Evolutionary conservation across 139 green algal species (phyloP), one percentile per base, ranked within the genome.

Genomic region (Coccomyxa sp.): DNA sequence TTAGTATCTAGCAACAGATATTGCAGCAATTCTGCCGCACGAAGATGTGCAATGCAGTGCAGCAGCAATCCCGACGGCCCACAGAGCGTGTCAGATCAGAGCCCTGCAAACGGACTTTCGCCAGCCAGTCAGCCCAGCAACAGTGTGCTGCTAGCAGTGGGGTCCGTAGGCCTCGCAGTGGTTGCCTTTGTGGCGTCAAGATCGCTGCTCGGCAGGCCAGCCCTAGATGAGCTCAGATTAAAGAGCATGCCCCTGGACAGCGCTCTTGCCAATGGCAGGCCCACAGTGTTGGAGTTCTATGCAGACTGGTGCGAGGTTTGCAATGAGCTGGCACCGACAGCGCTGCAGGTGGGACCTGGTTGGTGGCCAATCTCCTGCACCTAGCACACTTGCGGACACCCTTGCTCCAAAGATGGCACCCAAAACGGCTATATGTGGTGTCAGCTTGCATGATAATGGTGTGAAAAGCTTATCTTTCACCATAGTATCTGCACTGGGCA

Each of bases 241-340:
- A 71, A 75, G 8, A 79, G 93, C 0, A 77, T 94, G 24, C 90
- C 93, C 0, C 79, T 97, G 0, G 92, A 97, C 55, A 75, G 81
- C 2, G 94, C 94, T 0, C 86, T 97, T 22, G 44, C 36, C 8
- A 98, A 97, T 75, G 90, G 90, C 34, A 83, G 82, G 29, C 94
- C 94, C 2, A 98, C 92, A 1, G 83, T 98, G 8, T 77, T 99
- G 33, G 96, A 99, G 82, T 99, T 99, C 71, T 99, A 99, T 79
- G 95, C 95, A 8, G 89, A 93, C 74, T 98, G 95, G 94, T 97
- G 71, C 5, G 75, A 91, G 82, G 88, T 95, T 81, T 89, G 88
- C 95, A 39, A 40, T 6, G 41, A 69, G 41, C 39, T 58, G 8
- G 39, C 71, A 29, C 71, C 71, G 29, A 39, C 31, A 27, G 29